Evolutionary conservation across 805 yeast species (phyloP).

Genomic region (Nakazawaea pomicola): DNA sequence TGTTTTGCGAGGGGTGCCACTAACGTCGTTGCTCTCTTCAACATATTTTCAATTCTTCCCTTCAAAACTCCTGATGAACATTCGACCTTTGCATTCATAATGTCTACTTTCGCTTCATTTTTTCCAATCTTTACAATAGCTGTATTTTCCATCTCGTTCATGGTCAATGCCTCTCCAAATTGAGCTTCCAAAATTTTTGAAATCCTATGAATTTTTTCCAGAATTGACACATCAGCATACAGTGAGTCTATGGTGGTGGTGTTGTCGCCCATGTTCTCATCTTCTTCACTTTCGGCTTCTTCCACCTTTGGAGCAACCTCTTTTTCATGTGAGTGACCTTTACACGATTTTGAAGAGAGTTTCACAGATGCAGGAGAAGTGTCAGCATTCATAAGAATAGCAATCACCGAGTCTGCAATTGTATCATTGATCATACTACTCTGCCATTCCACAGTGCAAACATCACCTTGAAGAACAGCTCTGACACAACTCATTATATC

Average conservation of each 20-base stretch:
- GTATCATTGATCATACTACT: constrained; percentile 88
- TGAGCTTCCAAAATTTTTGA: constrained; percentile 68
- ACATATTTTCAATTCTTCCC: constrained; percentile 77
- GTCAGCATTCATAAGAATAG: constrained; percentile 86
- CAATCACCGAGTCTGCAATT: constrained; percentile 89
- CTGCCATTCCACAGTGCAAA: constrained; percentile 81
- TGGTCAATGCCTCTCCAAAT: constrained; percentile 70
- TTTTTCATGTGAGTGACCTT: constrained; percentile 17
- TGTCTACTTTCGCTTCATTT: constrained; percentile 65
- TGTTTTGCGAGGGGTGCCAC: constrained; percentile 75
- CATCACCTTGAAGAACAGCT: constrained; percentile 39
- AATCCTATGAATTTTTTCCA: constrained; percentile 48
- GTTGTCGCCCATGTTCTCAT: neutral
- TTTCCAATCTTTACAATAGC: constrained; percentile 71
- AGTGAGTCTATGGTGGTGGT: neutral
- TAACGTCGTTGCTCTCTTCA: constrained; percentile 70
- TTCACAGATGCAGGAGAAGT: constrained; percentile 94
- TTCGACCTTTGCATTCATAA: constrained; percentile 54
- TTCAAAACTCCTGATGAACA: constrained; percentile 73
- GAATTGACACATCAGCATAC: constrained; percentile 26
- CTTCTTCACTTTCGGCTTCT: constrained; percentile 1
- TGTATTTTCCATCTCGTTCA: constrained; percentile 34
- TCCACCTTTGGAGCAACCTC: constrained; percentile 9
- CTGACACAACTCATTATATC: constrained; percentile 62
- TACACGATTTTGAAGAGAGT: constrained; percentile 59